Base-by-base conservation (phyloP, 495 filamentous ascomycete species). In the Acidiella bohemica region DNA sequence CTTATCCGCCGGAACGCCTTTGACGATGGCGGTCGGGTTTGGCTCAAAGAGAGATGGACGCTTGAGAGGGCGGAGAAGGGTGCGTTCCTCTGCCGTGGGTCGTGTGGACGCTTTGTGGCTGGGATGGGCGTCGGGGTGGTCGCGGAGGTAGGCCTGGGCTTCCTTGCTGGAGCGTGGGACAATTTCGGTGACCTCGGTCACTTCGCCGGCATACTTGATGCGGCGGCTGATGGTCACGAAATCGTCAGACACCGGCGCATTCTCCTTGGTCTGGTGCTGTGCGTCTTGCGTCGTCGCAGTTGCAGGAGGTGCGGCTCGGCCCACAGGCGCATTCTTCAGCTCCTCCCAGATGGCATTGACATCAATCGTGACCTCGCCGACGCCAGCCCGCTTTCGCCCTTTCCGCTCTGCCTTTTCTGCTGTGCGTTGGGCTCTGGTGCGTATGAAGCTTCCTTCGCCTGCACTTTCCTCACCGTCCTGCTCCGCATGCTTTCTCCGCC, bases 131-230 rank as follows among this genome's bases (percentile, higher is more conserved):
- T 28, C 17, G 4, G 22, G 31, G 9, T 46, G 46, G 3, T 35
- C 29, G 13, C 72, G 67, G 13, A 94, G 66, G 47, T 81, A 92
- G 21, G 79, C 67, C 25, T 72, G 78, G 3, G 83, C 87, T 63
- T 90, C 87, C 30, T 83, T 81, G 0, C 84, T 90, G 52, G 77
- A 68, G 19, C 75, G 74, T 1, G 77, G 68, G 2, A 95, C 84
- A 9, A 77, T 60, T 51, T 85, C 76, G 51, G 88, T 81, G 1
- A 77, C 83, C 10, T 45, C 28, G 50, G 81, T 81, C 27, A 76
- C 70, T 55, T 88, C 77, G 41, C 92, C 92, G 10, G 90, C 90
- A 51, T 93, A 96, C 40, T 80, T 80, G 61, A 93, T 93, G 4
- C 80, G 85, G 21, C 82, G 78, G 44, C 80, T 87, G 34, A 97